These are phyloP conservation scores for Fistulina hepatica DNA, from an alignment of 1,284 basidiomycete genomes.

Conservation along the genomic window DNA sequence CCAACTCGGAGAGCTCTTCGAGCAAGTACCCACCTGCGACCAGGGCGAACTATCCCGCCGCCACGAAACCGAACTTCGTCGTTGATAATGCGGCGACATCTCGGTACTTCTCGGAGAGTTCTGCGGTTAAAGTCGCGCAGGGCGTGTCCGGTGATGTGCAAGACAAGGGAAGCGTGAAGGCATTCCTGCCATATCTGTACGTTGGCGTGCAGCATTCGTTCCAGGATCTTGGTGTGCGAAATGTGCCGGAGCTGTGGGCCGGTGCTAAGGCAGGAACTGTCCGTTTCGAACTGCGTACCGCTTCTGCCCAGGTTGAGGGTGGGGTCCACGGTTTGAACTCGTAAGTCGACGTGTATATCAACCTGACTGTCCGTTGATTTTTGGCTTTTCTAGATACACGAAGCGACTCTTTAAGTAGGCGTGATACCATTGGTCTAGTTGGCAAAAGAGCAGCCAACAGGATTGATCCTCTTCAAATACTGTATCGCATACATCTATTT, in stretches of 20 bases:
- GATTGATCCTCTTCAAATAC: too few relatives aligned
- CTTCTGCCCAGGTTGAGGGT: slow-evolving; percentile 93
- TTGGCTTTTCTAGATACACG: slow-evolving; percentile 22
- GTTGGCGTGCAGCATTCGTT: slow-evolving; percentile 92
- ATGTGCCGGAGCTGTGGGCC: slow-evolving; percentile 47
- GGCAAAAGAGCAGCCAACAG: too few relatives aligned
- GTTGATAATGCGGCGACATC: slow-evolving; percentile 94
- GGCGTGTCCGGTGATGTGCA: slow-evolving; percentile 96
- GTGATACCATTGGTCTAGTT: too few relatives aligned
- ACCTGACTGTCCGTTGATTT: background rate
- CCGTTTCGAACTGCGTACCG: slow-evolving; percentile 90
- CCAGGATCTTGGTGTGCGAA: slow-evolving; percentile 85
- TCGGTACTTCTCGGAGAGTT: slow-evolving; percentile 94
- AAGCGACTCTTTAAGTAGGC: slow-evolving; percentile 26
- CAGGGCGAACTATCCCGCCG: slow-evolving; percentile 34
- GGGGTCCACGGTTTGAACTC: slow-evolving; percentile 91
- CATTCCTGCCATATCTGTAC: slow-evolving; percentile 88
- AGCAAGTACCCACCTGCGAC: slow-evolving; percentile 11
- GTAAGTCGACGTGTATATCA: slow-evolving; percentile 32
- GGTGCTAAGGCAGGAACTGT: slow-evolving; percentile 60
- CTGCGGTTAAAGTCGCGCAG: slow-evolving; percentile 93
- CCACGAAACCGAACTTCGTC: slow-evolving; percentile 35
- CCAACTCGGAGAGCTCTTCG: background rate
- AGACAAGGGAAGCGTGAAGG: slow-evolving; percentile 91
- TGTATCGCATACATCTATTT: too few relatives aligned